Evolutionary conservation across 2,329 filamentous ascomycete genomes (phyloP).

Genomic region (Scedosporium aurantiacum): DNA sequence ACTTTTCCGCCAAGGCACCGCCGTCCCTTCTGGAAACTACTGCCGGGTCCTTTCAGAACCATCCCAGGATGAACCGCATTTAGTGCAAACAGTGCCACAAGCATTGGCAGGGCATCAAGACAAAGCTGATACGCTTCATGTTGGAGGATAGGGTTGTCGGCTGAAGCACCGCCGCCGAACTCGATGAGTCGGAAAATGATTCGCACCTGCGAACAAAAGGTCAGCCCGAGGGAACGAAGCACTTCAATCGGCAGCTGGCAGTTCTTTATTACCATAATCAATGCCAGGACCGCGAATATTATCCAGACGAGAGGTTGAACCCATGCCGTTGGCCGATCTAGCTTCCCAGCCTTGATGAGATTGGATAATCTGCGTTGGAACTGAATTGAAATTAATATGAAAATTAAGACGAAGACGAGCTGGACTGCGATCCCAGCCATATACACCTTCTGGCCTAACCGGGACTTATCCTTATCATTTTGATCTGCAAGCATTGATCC

Average conservation of each 20-base stretch:
- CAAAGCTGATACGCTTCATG: conserved; percentile 33
- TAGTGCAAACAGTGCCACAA: conserved; percentile 25
- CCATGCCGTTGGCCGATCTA: conserved; percentile 5
- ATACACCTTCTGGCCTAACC: conserved; percentile 20
- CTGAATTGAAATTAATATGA: conserved; percentile 23
- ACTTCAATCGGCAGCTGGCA: neutral
- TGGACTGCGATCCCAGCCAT: conserved; percentile 40
- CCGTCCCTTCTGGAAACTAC: conserved; percentile 7
- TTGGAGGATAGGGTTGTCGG: conserved; percentile 14
- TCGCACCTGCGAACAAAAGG: conserved; percentile 15
- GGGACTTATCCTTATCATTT: conserved; percentile 4
- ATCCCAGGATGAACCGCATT: conserved; percentile 26
- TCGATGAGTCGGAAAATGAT: conserved; percentile 43
- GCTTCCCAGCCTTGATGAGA: conserved; percentile 1
- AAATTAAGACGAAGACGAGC: conserved; percentile 33
- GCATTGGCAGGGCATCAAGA: conserved; percentile 30
- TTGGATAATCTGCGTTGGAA: conserved; percentile 7
- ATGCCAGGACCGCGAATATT: conserved; percentile 20
- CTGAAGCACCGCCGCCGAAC: conserved; percentile 26
- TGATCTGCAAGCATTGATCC: conserved; percentile 14
- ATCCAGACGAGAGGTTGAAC: conserved; percentile 4
- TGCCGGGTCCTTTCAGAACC: conserved; percentile 8
- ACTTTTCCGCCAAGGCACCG: conserved; percentile 1
- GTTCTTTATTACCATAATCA: conserved; percentile 19
- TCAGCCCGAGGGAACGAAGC: neutral